Base-by-base conservation (phyloP, 495 filamentous ascomycete genomes). In the Neurospora hispaniola region DNA sequence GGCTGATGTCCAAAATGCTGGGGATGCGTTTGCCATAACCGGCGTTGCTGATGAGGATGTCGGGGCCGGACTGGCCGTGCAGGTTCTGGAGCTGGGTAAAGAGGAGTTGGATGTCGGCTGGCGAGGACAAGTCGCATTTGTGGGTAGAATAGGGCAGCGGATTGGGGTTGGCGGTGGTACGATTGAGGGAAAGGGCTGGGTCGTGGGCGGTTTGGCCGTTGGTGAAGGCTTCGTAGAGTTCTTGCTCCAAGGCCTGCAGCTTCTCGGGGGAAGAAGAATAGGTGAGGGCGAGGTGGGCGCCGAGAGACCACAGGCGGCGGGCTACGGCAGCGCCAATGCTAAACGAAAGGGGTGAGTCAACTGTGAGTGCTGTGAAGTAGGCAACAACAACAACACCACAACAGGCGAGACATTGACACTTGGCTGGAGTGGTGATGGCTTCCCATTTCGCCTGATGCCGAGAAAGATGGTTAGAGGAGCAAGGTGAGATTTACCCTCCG, bases 261-360 rank as follows among this genome's bases (percentile, higher is more conserved):
- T 83, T 78, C 23, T 82, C 77, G 12, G 81, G 70, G 75, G 87
- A 89, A 62, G 79, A 84, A 46, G 86, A 86, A 78, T 89, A 91
- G 18, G 89, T 91, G 18, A 92, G 78, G 42, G 89, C 90, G 4
- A 92, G 83, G 74, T 88, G 80, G 66, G 82, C 83, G 43, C 87
- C 87, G 68, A 87, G 80, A 7, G 79, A 74, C 71, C 84, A 86
- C 23, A 92, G 83, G 40, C 86, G 84, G 69, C 81, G 82, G 23
- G 90, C 88, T 73, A 86, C 87, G 35, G 88, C 89, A 71, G 86
- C 84, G 14, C 90, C 90, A 62, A 92, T 90, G 41, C 88, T 90
- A 73, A 4, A 59, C 20, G 42, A 1, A 6, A 16, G 6, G 18
- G 12, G 23, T 23, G 38, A 12, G 44, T 71, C 23, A 71, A 35